These are phyloP conservation scores for Truncatella angustata DNA, from an alignment of 2,329 filamentous ascomycete species.

Conservation along the genomic window DNA sequence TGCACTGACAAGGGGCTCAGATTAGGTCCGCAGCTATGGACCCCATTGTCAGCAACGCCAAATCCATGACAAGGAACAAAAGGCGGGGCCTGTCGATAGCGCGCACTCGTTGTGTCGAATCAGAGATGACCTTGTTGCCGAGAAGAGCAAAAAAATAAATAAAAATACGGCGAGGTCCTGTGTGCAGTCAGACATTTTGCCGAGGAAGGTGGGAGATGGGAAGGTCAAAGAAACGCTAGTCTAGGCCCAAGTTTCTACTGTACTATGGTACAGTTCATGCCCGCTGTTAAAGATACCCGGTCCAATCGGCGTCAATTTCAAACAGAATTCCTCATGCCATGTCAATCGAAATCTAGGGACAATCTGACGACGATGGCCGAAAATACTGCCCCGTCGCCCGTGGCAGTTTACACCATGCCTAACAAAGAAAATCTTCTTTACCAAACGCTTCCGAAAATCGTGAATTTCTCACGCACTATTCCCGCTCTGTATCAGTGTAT, in stretches of 20 bases:
- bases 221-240: no score
- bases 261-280: no score
- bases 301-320: not conserved
- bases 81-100: conserved; percentile 25
- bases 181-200: no score
- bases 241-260: no score
- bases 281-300: not conserved
- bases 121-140: conserved; percentile 19
- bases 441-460: no score
- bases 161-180: not conserved
- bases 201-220: no score
- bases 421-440: no score
- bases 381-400: not conserved
- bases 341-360: not conserved
- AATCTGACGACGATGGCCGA: not conserved
- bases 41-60: not conserved
- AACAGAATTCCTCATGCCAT: not conserved
- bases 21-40: not conserved
- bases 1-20: not conserved
- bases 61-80: conserved; percentile 9
- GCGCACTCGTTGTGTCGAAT: conserved; percentile 21
- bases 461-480: no score
- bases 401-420: no score
- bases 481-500: no score
- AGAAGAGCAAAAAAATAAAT: conserved; percentile 9